phyloP scores from a whole-genome alignment of 257 asterid species.

The Solanum tarapatanum region DNA sequence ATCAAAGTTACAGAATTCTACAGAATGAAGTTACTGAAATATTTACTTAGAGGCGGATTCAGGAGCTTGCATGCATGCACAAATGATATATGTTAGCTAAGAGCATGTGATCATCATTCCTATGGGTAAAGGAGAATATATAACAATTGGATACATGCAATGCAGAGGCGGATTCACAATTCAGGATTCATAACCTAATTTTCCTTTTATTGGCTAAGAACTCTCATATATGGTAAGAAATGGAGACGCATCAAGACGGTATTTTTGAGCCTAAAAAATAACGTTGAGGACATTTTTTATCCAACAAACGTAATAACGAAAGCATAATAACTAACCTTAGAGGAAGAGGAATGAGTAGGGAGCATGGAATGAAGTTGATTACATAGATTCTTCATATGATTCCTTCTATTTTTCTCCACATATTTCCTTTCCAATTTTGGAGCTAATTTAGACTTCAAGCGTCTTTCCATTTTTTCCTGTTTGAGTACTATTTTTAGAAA shows the following conservation, averaged over 20 bases:
- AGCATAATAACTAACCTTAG: background rate
- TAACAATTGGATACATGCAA: background rate
- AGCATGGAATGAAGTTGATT: slow-evolving; percentile 30
- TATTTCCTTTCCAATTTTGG: slow-evolving; percentile 41
- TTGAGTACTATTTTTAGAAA: background rate
- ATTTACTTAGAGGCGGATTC: background rate
- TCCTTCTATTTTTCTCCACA: slow-evolving; percentile 45
- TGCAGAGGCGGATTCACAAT: background rate
- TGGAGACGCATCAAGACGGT: background rate
- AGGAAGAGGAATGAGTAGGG: slow-evolving; percentile 9
- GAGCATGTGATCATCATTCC: background rate
- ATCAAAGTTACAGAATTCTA: background rate
- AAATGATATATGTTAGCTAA: background rate
- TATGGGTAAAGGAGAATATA: background rate
- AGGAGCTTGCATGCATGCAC: background rate
- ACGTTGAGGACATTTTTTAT: background rate
- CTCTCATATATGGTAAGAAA: background rate
- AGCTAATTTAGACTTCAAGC: background rate
- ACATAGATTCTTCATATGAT: slow-evolving; percentile 25
- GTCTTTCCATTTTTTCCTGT: background rate
- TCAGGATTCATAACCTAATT: background rate
- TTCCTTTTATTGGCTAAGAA: background rate
- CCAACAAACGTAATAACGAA: background rate
- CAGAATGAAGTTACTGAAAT: background rate
- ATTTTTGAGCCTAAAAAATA: background rate